These are phyloP conservation scores for Amphibolis antarctica DNA, from an alignment of 106 monocot species.

Conservation along the genomic window DNA sequence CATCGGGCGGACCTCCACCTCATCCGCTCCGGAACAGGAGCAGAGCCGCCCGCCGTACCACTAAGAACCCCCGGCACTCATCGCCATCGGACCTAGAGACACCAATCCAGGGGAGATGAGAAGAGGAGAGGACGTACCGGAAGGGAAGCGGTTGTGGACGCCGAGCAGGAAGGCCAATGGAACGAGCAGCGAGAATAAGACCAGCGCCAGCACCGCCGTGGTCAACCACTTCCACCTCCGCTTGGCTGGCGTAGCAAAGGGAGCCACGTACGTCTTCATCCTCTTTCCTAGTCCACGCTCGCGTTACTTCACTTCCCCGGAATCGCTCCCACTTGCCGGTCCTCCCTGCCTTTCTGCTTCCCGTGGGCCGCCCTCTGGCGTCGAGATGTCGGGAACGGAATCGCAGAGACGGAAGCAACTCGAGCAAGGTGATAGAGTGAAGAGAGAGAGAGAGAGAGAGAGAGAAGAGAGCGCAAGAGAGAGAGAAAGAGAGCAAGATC, in stretches of 20 bases:
- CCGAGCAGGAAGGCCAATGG: slow-evolving; percentile 47
- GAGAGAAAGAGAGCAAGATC: too few species aligned
- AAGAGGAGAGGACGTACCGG: slow-evolving; percentile 16
- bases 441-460: too few species aligned
- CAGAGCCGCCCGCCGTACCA: too few species aligned
- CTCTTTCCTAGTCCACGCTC: too few species aligned
- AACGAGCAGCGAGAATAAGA: slow-evolving; percentile 40
- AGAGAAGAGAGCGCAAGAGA: too few species aligned
- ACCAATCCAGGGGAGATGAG: neutral
- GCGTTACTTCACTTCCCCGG: neutral
- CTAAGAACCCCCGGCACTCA: neutral
- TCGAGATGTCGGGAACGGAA: too few species aligned
- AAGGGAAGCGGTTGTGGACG: slow-evolving; percentile 31
- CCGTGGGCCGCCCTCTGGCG: too few species aligned
- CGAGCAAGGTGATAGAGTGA: too few species aligned
- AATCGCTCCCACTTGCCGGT: neutral
- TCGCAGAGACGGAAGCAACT: too few species aligned
- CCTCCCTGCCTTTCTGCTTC: neutral
- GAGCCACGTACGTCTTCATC: slow-evolving; percentile 29
- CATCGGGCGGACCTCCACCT: too few species aligned
- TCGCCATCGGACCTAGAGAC: neutral
- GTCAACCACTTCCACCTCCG: slow-evolving; percentile 36
- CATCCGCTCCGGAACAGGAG: neutral
- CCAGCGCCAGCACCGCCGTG: slow-evolving; percentile 31
- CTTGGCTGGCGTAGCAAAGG: slow-evolving; percentile 18